Evolutionary conservation across 768 basidiomycete species (phyloP), one percentile per base, ranked within the genome.

Genomic region (Lentinus tigrinus): DNA sequence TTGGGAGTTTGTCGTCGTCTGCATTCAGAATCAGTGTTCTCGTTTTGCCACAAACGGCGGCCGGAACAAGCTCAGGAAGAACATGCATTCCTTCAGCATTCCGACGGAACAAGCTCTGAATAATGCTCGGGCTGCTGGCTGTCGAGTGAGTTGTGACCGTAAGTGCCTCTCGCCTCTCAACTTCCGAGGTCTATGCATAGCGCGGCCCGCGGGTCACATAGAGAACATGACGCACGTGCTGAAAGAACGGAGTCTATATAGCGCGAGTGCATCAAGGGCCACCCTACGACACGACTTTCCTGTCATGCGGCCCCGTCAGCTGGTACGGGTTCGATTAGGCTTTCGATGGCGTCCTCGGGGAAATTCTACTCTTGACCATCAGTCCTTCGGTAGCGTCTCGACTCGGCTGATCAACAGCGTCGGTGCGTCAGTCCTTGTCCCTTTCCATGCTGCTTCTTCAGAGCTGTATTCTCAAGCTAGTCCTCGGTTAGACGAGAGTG

Each of bases 271-370:
- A 6, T 31, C n/a, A 42, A n/a, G 40, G n/a, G 16, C 40, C 40
- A 5, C 42, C n/a, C 13, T 14, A 10, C 17, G 52, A 7, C 11
- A 11, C 31, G 3, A 11, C 31, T 31, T 31, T 6, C 31, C 31
- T 31, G 50, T 58, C 57, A 58, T 58, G 47, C 52, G 57, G 16
- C 36, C n/a, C 37, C 19, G 57, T 58, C 57, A 58, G 31, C 44
- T 47, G 57, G 52, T 38, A 19, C 40, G 16, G 7, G n/a, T 17
- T 43, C n/a, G 26, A 53, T n/a, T 50, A 42, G 38, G n/a, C 51
- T 38, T 19, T 52, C 44, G 44, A 53, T 56, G 34, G 38, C 17
- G 31, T 43, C 47, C 13, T 43, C 55, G 55, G 55, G 23, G 57
- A 58, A 58, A 58, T 46, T 34, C 40, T n/a, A 5, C 7, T 13